Evolutionary conservation across 352 stramenopile genomes (phyloP).

Genomic region (Phytophthora citrophthora): DNA sequence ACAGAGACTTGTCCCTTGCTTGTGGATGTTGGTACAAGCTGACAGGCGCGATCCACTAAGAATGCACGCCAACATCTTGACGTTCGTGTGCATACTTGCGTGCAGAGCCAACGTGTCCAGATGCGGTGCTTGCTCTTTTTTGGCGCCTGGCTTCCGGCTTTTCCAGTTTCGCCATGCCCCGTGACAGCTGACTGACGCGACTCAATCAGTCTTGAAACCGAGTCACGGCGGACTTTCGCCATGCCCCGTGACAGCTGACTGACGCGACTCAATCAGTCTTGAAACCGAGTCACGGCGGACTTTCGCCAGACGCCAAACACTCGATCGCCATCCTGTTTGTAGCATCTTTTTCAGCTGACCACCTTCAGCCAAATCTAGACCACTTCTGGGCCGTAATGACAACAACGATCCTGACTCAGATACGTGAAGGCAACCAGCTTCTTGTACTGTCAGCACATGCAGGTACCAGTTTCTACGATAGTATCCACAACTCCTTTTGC

Average conservation of each 20-base stretch:
- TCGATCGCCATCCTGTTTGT: constrained; percentile 16
- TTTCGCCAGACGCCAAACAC: constrained; percentile 20
- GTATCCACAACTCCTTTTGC: background rate
- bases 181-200: constrained; percentile 7
- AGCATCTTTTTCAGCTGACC: constrained; percentile 28
- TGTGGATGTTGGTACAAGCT: background rate
- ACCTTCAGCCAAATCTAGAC: constrained; percentile 15
- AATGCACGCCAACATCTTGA: constrained; percentile 26
- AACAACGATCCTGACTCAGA: constrained; percentile 22
- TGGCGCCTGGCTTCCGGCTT: constrained; percentile 14
- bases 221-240: constrained; percentile 13
- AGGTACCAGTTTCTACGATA: too few relatives aligned
- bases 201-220: constrained; percentile 6
- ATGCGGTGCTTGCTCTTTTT: constrained; percentile 16
- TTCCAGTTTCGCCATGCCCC: constrained; percentile 12
- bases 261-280: constrained; percentile 6
- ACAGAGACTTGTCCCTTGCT: constrained; percentile 14
- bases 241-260: constrained; percentile 7
- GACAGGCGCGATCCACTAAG: constrained; percentile 23
- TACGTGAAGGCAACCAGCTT: background rate
- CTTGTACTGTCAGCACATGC: too few relatives aligned
- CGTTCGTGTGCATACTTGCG: constrained; percentile 20
- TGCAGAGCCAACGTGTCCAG: constrained; percentile 27
- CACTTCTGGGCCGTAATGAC: constrained; percentile 11
- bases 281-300: constrained; percentile 3